Base-by-base conservation (phyloP, 305 asterid species). In the Nicotiana rustica region DNA sequence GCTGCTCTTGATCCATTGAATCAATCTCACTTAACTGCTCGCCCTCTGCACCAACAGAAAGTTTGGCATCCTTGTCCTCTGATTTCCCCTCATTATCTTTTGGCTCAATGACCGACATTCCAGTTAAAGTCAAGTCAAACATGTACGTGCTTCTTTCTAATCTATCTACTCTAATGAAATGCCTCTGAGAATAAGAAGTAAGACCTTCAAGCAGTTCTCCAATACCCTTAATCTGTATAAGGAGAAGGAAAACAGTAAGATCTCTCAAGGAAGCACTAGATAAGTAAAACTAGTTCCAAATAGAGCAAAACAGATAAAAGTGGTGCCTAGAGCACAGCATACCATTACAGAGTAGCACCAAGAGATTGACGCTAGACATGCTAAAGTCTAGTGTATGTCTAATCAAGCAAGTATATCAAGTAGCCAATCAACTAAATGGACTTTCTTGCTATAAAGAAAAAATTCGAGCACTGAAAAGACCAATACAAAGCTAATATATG, bases 101-200 rank as follows among this genome's bases (percentile, higher is more conserved):
- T 13, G 98, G 99, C 82, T 93, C 97, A 10, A 96, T 84, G 71
- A 94, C 97, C 14, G 95, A 93, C 99, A 96, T 94, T 77, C 91
- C 89, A 0, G 91, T 82, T 83, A 93, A 84, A 38, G 97, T 93
- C 62, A 89, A 96, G 88, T 96, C 97, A 90, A 96, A 77, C 52
- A 96, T 91, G 88, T 83, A 93, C 41, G 95, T 86, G 92, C 97
- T 93, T 83, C 97, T 91, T 77, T 90, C 94, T 89, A 92, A 80
- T 88, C 96, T 86, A 71, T 90, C 97, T 25, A 96, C 82, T 89
- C 98, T 85, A 57, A 81, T 88, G 89, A 86, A 96, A 89, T 94
- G 99, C 85, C 99, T 89, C 82, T 91, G 95, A 8, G 98, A 86
- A 86, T 96, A 96, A 4, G 98, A 95, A 77, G 90, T 84, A 79